Base-by-base conservation (phyloP, 345 rosid genomes). In the Populus euphratica region DNA sequence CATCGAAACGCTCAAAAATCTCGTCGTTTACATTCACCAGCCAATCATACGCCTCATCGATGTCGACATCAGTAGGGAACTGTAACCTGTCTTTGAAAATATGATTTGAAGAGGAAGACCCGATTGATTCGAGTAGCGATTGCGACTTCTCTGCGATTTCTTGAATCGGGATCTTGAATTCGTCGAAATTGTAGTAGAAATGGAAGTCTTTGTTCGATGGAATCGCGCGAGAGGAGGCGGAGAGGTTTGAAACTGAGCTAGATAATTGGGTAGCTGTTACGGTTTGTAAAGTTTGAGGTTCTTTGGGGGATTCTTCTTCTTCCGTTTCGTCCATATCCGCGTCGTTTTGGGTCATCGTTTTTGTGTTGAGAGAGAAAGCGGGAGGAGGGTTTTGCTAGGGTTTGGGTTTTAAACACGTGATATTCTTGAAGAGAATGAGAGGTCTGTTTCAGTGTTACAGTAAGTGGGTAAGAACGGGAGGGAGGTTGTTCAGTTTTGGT, bases 181-280 rank as follows among this genome's bases (percentile, higher is more conserved):
- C 94, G 43, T 82, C 87, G 85, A 96, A 96, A 75, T 93, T 96
- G 88, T 83, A 12, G 86, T 81, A 93, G 84, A 91, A 96, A 72
- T 96, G 97, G 54, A 96, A 96, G 83, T 91, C 99, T 56, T 82
- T 87, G 72, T 86, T 81, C 10, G 91, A 23, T 5, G 99, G 98
- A 69, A 96, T 83, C 50, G 82, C 75, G 66, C 86, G 85, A 8
- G 91, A 89, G 20, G 89, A 78, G 44, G 86, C 82, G 5, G 89
- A 79, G 74, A 91, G 88, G 69, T 77, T 79, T 29, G 93, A 81
- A 44, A 93, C 82, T 17, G 91, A 85, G 12, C 86, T 77, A 29
- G 87, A 74, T 62, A 94, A 78, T 68, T 92, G 82, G 44, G 79
- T 84, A 0, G 81, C 56, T 11, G 85, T 76, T 70, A 90, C 70